phyloP scores from a whole-genome alignment of 106 monocot genomes.

The Ottelia alismoides region DNA sequence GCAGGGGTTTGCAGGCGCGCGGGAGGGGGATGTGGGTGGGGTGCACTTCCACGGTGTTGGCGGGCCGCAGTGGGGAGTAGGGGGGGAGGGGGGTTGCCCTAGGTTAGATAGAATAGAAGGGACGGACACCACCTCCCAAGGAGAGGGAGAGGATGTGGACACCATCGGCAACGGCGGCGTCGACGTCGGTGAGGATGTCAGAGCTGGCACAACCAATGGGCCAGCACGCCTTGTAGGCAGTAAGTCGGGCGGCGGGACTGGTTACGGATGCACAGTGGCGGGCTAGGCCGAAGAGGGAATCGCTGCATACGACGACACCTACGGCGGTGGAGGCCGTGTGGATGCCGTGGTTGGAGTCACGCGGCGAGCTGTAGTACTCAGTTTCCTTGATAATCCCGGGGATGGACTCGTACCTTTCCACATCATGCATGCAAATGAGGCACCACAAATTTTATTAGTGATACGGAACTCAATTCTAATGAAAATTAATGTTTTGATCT shows the following conservation, averaged over 20 bases:
- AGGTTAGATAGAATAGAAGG: slow-evolving; percentile 7
- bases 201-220: slow-evolving; percentile 14
- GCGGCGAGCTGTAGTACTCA: slow-evolving; percentile 11
- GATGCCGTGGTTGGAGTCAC: slow-evolving; percentile 29
- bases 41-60: too few relatives aligned
- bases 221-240: slow-evolving; percentile 31
- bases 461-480: too few relatives aligned
- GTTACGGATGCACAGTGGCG: slow-evolving; percentile 6
- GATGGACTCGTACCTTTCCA: slow-evolving; percentile 14
- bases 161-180: slow-evolving; percentile 19
- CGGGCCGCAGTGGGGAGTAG: too few relatives aligned
- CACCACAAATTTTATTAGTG: too few relatives aligned
- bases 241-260: slow-evolving; percentile 3
- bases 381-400: slow-evolving; percentile 13
- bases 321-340: slow-evolving; percentile 35
- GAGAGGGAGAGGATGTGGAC: slow-evolving; percentile 29
- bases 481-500: too few relatives aligned
- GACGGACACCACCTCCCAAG: slow-evolving; percentile 13
- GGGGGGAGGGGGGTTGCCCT: too few relatives aligned
- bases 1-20: too few relatives aligned
- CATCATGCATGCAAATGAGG: too few relatives aligned
- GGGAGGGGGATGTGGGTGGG: too few relatives aligned
- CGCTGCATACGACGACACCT: slow-evolving; percentile 10
- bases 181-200: slow-evolving; percentile 22
- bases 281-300: slow-evolving; percentile 18